phyloP scores from a whole-genome alignment of 2,329 filamentous ascomycete species.

The Hypoxylon sp. region DNA sequence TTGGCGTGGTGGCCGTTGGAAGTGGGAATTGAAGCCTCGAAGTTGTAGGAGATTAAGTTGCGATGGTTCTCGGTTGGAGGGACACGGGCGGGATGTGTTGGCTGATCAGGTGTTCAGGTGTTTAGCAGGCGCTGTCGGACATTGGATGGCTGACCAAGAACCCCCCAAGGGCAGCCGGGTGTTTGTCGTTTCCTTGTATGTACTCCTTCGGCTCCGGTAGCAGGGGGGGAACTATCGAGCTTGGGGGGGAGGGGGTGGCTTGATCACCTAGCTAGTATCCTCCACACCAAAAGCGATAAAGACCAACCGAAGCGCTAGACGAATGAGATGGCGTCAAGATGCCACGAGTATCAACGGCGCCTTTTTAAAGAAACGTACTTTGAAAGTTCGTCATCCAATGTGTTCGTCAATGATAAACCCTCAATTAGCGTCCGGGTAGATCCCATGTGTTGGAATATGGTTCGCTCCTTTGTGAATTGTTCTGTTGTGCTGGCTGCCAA shows the following conservation, averaged over 20 bases:
- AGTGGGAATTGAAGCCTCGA: constrained; percentile 26
- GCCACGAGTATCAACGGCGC: constrained; percentile 54
- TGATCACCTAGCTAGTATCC: constrained; percentile 13
- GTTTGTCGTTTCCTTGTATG: constrained; percentile 33
- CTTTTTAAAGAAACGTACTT: constrained; percentile 47
- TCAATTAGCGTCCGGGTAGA: constrained; percentile 44
- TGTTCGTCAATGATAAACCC: constrained; percentile 52
- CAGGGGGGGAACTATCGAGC: constrained; percentile 25
- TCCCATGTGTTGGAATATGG: constrained; percentile 30
- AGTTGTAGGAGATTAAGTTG: constrained; percentile 37
- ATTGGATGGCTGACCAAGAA: constrained; percentile 38
- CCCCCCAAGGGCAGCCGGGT: constrained; percentile 17
- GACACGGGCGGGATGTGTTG: constrained; percentile 21
- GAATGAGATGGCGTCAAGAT: constrained; percentile 57
- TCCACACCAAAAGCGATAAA: constrained; percentile 35
- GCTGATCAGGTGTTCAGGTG: constrained; percentile 42
- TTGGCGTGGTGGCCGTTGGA: constrained; percentile 28
- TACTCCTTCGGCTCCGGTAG: constrained; percentile 25
- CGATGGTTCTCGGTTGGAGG: constrained; percentile 23
- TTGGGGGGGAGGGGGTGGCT: constrained; percentile 32
- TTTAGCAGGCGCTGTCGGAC: constrained; percentile 41
- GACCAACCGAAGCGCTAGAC: constrained; percentile 42
- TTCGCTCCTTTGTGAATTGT: constrained; percentile 25
- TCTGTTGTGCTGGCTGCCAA: constrained; percentile 11
- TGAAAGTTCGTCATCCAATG: constrained; percentile 61